Evolutionary conservation across 106 monocot species (phyloP), one percentile per base, ranked within the genome.

Genomic region (Dendrobium chrysotoxum): DNA sequence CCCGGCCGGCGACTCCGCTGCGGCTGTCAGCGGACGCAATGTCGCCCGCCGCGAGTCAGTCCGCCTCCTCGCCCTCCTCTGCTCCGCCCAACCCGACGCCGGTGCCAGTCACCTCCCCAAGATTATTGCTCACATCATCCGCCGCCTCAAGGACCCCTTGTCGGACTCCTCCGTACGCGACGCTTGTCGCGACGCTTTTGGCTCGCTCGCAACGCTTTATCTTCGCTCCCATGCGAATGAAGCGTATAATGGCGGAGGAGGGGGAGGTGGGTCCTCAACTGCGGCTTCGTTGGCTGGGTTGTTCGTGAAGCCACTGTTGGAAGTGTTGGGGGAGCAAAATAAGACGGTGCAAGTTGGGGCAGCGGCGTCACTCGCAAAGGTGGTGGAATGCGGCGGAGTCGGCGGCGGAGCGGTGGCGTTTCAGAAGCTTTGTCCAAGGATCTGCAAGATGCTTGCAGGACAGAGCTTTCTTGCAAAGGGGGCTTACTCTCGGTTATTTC

Each of bases 311-410:
- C 97, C 97, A 4, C 68, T 98, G 77, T 75, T 98, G 38, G 97
- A 98, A 86, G 89, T 83, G 50, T 86, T 94, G 89, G 89, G 91
- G 16, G 97, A 98, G 85, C 92, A 94, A 83, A 98, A 80, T 80
- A 94, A 94, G 88, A 80, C 74, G 17, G 89, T 85, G 82, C 94
- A 98, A 85, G 85, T 82, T 0, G 94, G 88, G 28, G 97, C 94
- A 0, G 90, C 97, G 0, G 54, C 76, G 41, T 94, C 94, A 74
- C 83, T 98, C 40, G 97, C 91, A 0, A 94, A 86, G 84, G 85
- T 92, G 42, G 94, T 98, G 73, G 97, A 98, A 77, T 80, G 88
- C 7, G 79, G 71, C 10, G 76, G 28, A 6, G 47, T 50, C 4
- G 55, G 77, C 0, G 84, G 75, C 0, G 84, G 79, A 0, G 85